Evolutionary conservation across 2,329 filamentous ascomycete species (phyloP), one percentile per base, ranked within the genome.

Genomic region (Monosporascus sp.): DNA sequence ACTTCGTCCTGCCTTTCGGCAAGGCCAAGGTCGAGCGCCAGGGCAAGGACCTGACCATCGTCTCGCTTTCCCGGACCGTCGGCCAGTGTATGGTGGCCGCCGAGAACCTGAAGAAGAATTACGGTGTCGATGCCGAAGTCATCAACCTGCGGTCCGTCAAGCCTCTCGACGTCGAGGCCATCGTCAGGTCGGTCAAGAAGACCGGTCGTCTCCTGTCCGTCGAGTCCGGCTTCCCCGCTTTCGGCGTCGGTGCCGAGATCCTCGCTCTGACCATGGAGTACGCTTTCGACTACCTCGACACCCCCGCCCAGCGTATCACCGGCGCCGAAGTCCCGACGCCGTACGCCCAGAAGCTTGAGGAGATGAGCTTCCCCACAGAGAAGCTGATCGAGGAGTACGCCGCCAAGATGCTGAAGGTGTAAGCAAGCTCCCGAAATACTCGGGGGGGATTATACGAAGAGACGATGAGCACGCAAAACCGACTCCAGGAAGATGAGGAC

Each of bases 1-100:
- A 99, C 77, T 99, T 97, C 67, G 93, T 99, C 65, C 76, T 99
- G 65, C 94, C 94, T 63, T 91, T 99, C 71, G 94, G 94, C 73
- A 99, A 99, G 82, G 94, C 94, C 75, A 99, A 99, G 86, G 89
- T 99, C 69, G 94, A 99, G 81, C 92, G 94, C 67, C 79, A 86
- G 57, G 94, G 94, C 74, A 97, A 93, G 78, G 94, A 99, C 72
- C 78, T 99, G 63, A 99, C 94, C 69, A 90, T 99, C 59, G 93
- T 99, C 59, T 87, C 92, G 49, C 82, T 97, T 57, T 97, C 94
- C 61, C 91, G 94, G 72, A 96, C 90, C 72, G 94, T 99, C 60
- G 94, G 94, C 60, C 93, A 96, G 77, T 88, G 89, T 60, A 82
- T 99, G 55, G 78, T 85, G 49, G 94, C 93, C 53, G 94, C 94